Evolutionary conservation across 192 early-diverging fungal species (phyloP), one percentile per base, ranked within the genome.

Genomic region (Coemansia sp.): DNA sequence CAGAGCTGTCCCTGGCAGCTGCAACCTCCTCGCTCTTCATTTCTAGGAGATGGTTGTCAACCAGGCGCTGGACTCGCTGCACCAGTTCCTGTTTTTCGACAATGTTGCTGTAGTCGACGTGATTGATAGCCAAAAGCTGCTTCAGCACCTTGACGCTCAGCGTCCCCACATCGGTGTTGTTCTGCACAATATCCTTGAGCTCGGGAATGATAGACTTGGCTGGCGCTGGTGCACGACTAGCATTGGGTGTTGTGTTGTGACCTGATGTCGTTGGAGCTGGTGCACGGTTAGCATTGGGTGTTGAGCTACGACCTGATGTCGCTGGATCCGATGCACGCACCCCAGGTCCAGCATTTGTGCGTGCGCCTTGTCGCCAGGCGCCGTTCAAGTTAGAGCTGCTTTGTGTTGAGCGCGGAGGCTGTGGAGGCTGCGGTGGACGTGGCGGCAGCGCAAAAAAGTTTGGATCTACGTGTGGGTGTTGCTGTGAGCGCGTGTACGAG

Each of bases 1-100:
- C 50, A 67, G 49, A 31, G 26, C 52, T 23, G 22, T 25, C 56
- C 8, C 51, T 64, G 14, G 70, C 66, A 19, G 66, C 62, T 8
- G 70, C 65, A 11, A 44, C 26, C 25, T 64, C 60, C 22, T 83
- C 78, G 57, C 61, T 66, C 10, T 82, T 75, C 84, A 82, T 84
- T 22, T 86, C 84, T 22, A 71, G 62, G 40, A 77, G 75, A 19
- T 58, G 72, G 19, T 89, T 84, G 12, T 87, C 85, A 1, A 91
- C 72, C 8, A 94, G 79, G 52, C 83, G 78, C 26, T 87, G 65
- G 0, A 93, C 86, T 1, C 85, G 71, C 31, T 76, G 72, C 3
- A 93, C 82, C 11, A 94, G 82, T 66, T 94, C 93, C 14, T 70
- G 66, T 53, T 91, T 93, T 58, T 94, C 93, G 15, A 93, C 69